These are phyloP conservation scores for Thraustochytrium striatum DNA, from an alignment of 352 stramenopile genomes.

Conservation along the genomic window DNA sequence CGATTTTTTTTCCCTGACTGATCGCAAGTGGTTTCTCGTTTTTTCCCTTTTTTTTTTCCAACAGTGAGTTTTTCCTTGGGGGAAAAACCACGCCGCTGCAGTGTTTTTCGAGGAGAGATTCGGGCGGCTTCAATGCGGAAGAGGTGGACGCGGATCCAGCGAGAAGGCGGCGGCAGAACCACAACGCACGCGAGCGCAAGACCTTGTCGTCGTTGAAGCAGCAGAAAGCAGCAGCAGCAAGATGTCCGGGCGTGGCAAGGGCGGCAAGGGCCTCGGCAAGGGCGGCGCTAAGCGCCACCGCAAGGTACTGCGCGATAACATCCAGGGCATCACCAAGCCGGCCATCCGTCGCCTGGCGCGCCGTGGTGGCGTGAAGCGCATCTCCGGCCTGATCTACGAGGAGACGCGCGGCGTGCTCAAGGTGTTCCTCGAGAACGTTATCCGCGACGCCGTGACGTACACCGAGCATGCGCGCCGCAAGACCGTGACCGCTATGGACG, in stretches of 20 bases:
- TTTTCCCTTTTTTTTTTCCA: no score
- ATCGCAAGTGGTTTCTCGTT: no score
- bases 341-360: conserved; percentile 61
- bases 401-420: conserved; percentile 90
- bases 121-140: no score
- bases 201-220: no score
- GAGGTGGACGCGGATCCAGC: no score
- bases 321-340: conserved; percentile 94
- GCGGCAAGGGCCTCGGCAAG: conserved; percentile 51
- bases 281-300: conserved; percentile 48
- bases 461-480: conserved; percentile 91
- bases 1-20: no score
- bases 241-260: conserved; percentile 48
- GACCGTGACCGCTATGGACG: conserved; percentile 96
- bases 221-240: conserved; percentile 22
- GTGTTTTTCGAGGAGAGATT: no score
- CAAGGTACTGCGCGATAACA: conserved; percentile 74
- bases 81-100: no score
- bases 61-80: no score
- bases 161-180: no score
- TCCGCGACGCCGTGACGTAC: conserved; percentile 90
- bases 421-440: conserved; percentile 98
- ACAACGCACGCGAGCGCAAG: no score
- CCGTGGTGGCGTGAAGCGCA: conserved; percentile 58
- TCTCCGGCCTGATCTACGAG: conserved; percentile 64